phyloP scores from a whole-genome alignment of 2,329 filamentous ascomycete genomes.

The Dactylellina parvicollis region DNA sequence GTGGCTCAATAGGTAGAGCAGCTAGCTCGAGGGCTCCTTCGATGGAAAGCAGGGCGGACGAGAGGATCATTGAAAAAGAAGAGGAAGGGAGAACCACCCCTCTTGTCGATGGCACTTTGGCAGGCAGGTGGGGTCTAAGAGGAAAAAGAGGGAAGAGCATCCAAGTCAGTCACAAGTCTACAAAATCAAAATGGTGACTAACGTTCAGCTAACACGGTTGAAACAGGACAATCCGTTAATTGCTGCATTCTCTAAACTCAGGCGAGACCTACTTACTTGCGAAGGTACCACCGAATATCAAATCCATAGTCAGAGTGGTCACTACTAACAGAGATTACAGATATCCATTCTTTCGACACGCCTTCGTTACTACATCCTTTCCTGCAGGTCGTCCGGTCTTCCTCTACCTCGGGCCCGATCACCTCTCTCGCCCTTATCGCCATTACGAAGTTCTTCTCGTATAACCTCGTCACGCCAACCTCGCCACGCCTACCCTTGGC shows the following conservation, averaged over 20 bases:
- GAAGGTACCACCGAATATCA: constrained; percentile 69
- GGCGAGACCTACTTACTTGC: constrained; percentile 85
- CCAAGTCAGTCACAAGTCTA: constrained; percentile 61
- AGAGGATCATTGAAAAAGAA: constrained; percentile 53
- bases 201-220: constrained; percentile 3
- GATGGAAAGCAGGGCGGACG: constrained; percentile 62
- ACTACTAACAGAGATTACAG: constrained; percentile 63
- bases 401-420: constrained; percentile 93
- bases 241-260: constrained; percentile 88
- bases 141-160: constrained; percentile 97
- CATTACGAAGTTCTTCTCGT: constrained; percentile 95
- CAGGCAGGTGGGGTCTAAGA: constrained; percentile 89
- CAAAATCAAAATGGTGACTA: not conserved
- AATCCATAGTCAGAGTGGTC: constrained; percentile 3
- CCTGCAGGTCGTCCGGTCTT: constrained; percentile 93
- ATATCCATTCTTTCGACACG: constrained; percentile 88
- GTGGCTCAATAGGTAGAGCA: constrained; percentile 49
- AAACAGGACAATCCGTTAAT: constrained; percentile 91
- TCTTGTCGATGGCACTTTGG: constrained; percentile 68
- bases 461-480: constrained; percentile 83
- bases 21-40: constrained; percentile 59
- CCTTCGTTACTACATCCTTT: constrained; percentile 91
- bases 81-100: constrained; percentile 60
- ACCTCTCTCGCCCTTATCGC: constrained; percentile 93
- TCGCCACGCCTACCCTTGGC: constrained; percentile 89